Evolutionary conservation across 176 grass and related monocot genomes (phyloP), one percentile per base, ranked within the genome.

Genomic region (Cenchrus fungigraminus): DNA sequence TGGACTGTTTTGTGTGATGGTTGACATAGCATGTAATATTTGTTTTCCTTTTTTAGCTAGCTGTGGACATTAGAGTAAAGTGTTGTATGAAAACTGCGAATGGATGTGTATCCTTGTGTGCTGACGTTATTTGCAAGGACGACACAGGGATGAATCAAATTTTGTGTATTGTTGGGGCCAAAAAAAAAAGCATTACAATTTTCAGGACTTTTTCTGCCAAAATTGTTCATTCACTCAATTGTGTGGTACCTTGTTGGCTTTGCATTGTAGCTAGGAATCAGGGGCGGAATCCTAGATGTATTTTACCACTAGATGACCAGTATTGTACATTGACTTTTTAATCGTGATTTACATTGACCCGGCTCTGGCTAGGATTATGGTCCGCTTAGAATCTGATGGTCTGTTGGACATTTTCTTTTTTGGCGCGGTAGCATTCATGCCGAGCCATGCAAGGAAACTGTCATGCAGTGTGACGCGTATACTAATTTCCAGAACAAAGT

Each of bases 21-120:
- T 52, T 78, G 49, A 47, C 42, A 31, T 6, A 44, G 69, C 43
- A 9, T 85, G 52, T 79, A 74, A 67, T 73, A 32, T 74, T 74
- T 86, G n/a, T 74, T 42, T 31, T 8, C 0, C 20, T 1, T 49
- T 78, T 61, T 76, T 68, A 2, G 31, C 29, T 65, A 42, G 37
- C 2, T 10, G 32, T 73, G 54, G 42, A n/a, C 81, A 40, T 64
- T 76, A 20, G 4, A n/a, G 22, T 67, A 29, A 61, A 34, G 1
- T 76, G 73, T 34, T 84, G 72, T 84, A 65, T 14, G 45, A 53
- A 34, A 75, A 40, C 63, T 74, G 25, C 6, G 5, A 43, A 52
- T 54, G 46, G 13, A 45, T 45, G 14, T 71, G 53, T 60, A 84
- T 45, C 62, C 9, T 0, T 32, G 4, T 50, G 37, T 2, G 51